Percentiles rank a stretch among this genome's conserved stretches.
Evolutionary conservation across 2,329 filamentous ascomycete species (phyloP).

Genomic region (Fusarium sp.): DNA sequence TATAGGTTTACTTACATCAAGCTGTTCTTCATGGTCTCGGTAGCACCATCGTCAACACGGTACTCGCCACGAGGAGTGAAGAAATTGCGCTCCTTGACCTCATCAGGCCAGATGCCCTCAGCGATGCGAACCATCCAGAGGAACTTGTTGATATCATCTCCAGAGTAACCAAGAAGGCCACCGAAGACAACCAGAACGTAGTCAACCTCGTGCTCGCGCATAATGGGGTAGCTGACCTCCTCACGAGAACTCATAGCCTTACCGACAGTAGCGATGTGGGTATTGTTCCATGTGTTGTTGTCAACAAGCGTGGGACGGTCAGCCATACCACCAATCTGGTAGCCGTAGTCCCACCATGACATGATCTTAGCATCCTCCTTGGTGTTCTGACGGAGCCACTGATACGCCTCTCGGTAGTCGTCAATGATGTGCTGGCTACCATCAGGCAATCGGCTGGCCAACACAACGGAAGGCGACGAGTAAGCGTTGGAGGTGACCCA

Average conservation of each 20-base stretch:
- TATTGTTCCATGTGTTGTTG: conserved; percentile 99
- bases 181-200: conserved; percentile 99
- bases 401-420: conserved; percentile 98
- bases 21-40: conserved; percentile 98
- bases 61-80: conserved; percentile 97
- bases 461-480: conserved; percentile 95
- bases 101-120: conserved; percentile 99
- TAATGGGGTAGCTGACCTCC: conserved; percentile 98
- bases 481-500: conserved; percentile 99
- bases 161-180: conserved; percentile 95
- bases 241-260: conserved; percentile 99
- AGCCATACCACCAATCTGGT: conserved; percentile 99
- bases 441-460: conserved; percentile 92
- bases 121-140: conserved; percentile 99
- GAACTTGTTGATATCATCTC: conserved; percentile 99
- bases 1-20: conserved; percentile 82
- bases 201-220: conserved; percentile 98
- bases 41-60: conserved; percentile 91
- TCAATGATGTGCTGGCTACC: conserved; percentile 99
- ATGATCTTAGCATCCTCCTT: conserved; percentile 96
- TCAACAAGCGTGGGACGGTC: conserved; percentile 97
- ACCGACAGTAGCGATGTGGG: conserved; percentile 97
- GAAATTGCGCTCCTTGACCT: conserved; percentile 96
- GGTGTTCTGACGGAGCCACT: conserved; percentile 99
- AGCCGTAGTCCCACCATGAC: conserved; percentile 99